These are phyloP conservation scores for Claviceps arundinis DNA, from an alignment of 2,329 filamentous ascomycete species.

Conservation along the genomic window DNA sequence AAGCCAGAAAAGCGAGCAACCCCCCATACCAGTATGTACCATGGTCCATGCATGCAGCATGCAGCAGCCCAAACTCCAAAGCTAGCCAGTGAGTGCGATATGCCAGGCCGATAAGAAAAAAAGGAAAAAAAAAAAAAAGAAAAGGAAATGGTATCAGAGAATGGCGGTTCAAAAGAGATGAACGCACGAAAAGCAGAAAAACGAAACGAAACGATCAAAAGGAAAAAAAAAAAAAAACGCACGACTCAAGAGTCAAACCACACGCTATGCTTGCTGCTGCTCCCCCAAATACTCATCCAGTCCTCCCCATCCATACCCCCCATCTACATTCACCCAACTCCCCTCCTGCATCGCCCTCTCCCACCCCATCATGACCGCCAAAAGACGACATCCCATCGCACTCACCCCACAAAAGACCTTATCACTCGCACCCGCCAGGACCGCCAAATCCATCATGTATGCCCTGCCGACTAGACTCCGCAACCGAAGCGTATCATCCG, in stretches of 20 bases:
- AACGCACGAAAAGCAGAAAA: neutral
- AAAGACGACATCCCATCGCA: conserved; percentile 55
- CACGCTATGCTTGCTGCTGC: neutral
- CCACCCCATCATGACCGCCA: conserved; percentile 84
- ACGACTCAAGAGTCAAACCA: too few relatives aligned
- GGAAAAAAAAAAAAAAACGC: too few relatives aligned
- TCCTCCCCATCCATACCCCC: conserved; percentile 48
- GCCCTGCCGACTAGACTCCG: conserved; percentile 66
- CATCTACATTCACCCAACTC: conserved; percentile 71
- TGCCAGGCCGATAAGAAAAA: neutral
- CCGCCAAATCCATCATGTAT: conserved; percentile 68
- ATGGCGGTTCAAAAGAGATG: neutral
- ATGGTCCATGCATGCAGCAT: neutral
- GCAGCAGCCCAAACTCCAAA: neutral
- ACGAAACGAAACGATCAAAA: neutral
- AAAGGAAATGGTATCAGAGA: neutral
- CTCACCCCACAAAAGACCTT: conserved; percentile 65
- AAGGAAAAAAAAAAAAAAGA: neutral
- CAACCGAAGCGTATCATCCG: conserved; percentile 47
- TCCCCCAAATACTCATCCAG: conserved; percentile 20
- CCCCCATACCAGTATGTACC: too few relatives aligned
- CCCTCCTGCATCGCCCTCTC: conserved; percentile 47
- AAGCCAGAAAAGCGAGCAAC: neutral
- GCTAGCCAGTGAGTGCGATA: neutral
- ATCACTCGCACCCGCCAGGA: conserved; percentile 56